Evolutionary conservation across 148 eudicot genomes (phyloP).

Genomic region (Silene latifolia): DNA sequence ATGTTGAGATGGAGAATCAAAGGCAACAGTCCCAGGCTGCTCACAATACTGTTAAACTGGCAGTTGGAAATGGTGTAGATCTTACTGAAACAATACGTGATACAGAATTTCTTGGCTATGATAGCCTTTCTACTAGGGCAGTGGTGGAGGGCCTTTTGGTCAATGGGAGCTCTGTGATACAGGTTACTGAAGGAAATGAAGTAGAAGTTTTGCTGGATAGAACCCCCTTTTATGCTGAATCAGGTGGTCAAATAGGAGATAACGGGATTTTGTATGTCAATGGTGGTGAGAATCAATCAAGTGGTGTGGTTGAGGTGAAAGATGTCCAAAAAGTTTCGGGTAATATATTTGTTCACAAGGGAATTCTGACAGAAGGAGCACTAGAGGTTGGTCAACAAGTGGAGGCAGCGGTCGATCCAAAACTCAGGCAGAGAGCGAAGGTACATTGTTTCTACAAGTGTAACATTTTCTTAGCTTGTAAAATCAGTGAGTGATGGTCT

Average conservation of each 20-base stretch:
- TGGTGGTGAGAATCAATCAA: constrained; percentile 38
- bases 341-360: constrained; percentile 75
- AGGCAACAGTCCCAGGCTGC: constrained; percentile 97
- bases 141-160: constrained; percentile 66
- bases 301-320: constrained; percentile 67
- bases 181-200: constrained; percentile 76
- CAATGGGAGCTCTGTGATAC: constrained; percentile 59
- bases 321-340: constrained; percentile 81
- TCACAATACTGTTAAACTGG: constrained; percentile 77
- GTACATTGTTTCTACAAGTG: constrained; percentile 26
- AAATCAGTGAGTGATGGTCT: background rate
- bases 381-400: constrained; percentile 74
- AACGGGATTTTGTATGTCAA: constrained; percentile 64
- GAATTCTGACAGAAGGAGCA: constrained; percentile 60
- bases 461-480: background rate
- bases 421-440: constrained; percentile 87
- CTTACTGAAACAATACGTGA: constrained; percentile 51
- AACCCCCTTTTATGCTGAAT: constrained; percentile 98
- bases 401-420: constrained; percentile 88
- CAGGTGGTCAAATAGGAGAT: constrained; percentile 98
- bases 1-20: constrained; percentile 90
- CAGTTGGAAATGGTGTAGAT: constrained; percentile 66
- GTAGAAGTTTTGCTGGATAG: constrained; percentile 79
- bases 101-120: constrained; percentile 88
- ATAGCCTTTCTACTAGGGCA: constrained; percentile 59